Evolutionary conservation across 805 yeast genomes (phyloP).

Genomic region (Candida railenensis): DNA sequence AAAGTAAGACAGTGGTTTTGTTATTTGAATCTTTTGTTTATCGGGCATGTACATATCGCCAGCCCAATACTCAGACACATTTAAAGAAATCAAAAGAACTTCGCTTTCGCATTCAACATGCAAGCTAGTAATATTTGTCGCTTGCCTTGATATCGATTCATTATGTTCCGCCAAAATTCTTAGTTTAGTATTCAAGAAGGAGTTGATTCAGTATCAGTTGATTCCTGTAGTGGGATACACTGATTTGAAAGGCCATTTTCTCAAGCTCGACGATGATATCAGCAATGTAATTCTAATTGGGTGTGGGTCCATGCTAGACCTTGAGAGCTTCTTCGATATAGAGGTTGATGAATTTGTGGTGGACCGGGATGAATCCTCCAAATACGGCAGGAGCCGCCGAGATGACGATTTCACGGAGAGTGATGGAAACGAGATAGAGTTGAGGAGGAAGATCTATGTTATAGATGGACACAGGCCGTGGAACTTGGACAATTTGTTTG

Average conservation of each 20-base stretch:
- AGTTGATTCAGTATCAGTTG: conserved; percentile 81
- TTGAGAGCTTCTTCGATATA: conserved; percentile 70
- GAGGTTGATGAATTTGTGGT: conserved; percentile 51
- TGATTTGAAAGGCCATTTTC: conserved; percentile 66
- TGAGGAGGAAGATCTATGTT: conserved; percentile 67
- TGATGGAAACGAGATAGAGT: conserved; percentile 11
- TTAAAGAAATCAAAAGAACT: conserved; percentile 64
- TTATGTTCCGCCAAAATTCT: conserved; percentile 84
- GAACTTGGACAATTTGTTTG: conserved; percentile 91
- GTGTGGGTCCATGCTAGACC: conserved; percentile 90
- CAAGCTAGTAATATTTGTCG: conserved; percentile 79
- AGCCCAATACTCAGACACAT: conserved; percentile 62
- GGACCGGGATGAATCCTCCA: background rate
- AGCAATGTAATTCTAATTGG: conserved; percentile 79
- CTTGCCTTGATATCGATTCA: conserved; percentile 90
- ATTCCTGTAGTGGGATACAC: conserved; percentile 92
- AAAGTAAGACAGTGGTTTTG: no score
- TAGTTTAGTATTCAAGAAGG: conserved; percentile 68
- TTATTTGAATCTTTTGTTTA: no score
- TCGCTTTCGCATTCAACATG: conserved; percentile 92
- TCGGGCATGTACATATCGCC: conserved; percentile 73
- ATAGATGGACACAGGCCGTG: conserved; percentile 95
- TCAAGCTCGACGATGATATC: conserved; percentile 68
- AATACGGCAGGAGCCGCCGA: conserved; percentile 13
- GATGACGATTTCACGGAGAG: conserved; percentile 23